Evolutionary conservation across 805 yeast species (phyloP), one percentile per base, ranked within the genome.

Genomic region (Debaryomyces castellii): DNA sequence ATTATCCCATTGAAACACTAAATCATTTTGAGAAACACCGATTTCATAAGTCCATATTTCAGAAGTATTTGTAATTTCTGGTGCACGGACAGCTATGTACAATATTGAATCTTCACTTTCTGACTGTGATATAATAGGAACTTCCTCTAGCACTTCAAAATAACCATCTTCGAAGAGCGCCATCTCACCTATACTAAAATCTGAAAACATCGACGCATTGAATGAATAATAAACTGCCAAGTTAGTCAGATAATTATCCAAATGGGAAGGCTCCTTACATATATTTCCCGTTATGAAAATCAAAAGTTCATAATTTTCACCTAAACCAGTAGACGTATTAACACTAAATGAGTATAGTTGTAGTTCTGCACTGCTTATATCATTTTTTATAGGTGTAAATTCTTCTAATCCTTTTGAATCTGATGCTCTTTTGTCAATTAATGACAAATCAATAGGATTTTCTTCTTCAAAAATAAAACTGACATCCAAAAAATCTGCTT

Each of bases 1-100:
- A 37, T 71, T 69, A 60, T 84, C 89, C 87, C 88, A 85, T 57
- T 84, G 88, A 54, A 78, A 85, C 1, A 81, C 80, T 51, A 84
- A 66, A 58, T 82, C 82, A 41, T 72, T 72, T 54, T 77, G 83
- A 2, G 89, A 82, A 2, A 81, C 77, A 3, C 89, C 91, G 27
- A 89, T 62, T 57, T 82, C 80, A 56, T 83, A 87, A 6, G 70
- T 51, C 91, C 91, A 85, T n/a, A 41, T 35, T 14, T 64, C 67
- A 1, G 67, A 46, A 10, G 30, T 33, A 47, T 73, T 67, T 18
- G 67, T 59, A 51, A 66, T 67, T 50, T 70, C 63, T 6, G 77
- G 76, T 10, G 76, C 73, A 24, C 63, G 48, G 2, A 71, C 74
- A 2, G 71, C 73, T 28, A 72, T 67, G 50, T 69, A 71, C 16